Evolutionary conservation across 306 rosid species (phyloP).

Genomic region (Malus sylvestris): DNA sequence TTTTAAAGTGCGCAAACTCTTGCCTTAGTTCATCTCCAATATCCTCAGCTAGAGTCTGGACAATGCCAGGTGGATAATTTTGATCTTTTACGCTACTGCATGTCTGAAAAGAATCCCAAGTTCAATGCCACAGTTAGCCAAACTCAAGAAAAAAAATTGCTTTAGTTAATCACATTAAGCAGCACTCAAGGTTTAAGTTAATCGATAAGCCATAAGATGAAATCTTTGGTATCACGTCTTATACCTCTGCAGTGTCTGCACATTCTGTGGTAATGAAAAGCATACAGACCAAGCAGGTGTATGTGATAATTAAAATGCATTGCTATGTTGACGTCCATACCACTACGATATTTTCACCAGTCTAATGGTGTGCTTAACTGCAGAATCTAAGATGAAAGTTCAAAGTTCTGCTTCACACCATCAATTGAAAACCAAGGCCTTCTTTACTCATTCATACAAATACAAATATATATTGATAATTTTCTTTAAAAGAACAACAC

Average conservation of each 20-base stretch:
- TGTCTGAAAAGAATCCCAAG: slow-evolving; percentile 10
- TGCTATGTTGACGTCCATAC: neutral
- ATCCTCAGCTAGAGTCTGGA: slow-evolving; percentile 9
- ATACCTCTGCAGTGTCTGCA: neutral
- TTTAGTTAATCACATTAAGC: neutral
- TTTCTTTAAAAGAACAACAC: neutral
- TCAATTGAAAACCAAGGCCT: neutral
- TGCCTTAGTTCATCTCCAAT: slow-evolving; percentile 10
- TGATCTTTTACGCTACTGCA: slow-evolving; percentile 7
- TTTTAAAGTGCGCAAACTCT: slow-evolving; percentile 23
- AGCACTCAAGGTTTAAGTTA: neutral
- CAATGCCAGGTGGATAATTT: neutral
- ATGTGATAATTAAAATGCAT: neutral
- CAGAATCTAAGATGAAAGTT: neutral
- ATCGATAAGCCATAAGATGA: neutral
- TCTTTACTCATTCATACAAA: neutral
- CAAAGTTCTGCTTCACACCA: neutral
- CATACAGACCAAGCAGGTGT: neutral
- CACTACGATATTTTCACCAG: neutral
- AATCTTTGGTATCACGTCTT: neutral
- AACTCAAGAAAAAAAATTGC: neutral
- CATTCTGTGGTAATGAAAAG: neutral
- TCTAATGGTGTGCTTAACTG: neutral
- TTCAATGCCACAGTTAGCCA: neutral
- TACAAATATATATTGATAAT: neutral